phyloP scores from a whole-genome alignment of 2,329 filamentous ascomycete species.

The Ophiostoma ulmi region DNA sequence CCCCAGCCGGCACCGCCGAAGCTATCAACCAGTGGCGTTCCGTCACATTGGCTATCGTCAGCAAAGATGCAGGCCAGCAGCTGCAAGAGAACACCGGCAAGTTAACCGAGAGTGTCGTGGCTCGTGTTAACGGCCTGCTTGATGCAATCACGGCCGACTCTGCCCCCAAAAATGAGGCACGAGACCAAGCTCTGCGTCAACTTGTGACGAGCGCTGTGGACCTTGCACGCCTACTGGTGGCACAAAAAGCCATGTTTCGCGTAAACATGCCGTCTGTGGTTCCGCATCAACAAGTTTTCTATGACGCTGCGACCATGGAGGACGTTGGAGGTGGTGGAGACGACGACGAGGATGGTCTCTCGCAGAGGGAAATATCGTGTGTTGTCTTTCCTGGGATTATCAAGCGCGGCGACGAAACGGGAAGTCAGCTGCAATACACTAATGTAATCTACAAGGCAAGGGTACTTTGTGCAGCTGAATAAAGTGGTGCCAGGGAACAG shows the following conservation, averaged over 20 bases:
- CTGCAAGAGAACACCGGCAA: slow-evolving; percentile 44
- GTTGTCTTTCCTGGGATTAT: slow-evolving; percentile 60
- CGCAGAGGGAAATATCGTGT: slow-evolving; percentile 52
- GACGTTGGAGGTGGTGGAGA: slow-evolving; percentile 57
- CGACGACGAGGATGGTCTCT: slow-evolving; percentile 35
- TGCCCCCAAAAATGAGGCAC: slow-evolving; percentile 29
- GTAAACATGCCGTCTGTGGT: slow-evolving; percentile 51
- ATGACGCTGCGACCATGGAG: slow-evolving; percentile 59
- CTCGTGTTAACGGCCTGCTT: slow-evolving; percentile 46
- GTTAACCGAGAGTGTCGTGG: slow-evolving; percentile 42
- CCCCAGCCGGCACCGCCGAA: slow-evolving; percentile 25
- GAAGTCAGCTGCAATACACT: slow-evolving; percentile 53
- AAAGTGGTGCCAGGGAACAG: slow-evolving; percentile 13
- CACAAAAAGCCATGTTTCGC: slow-evolving; percentile 55
- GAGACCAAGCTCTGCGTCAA: slow-evolving; percentile 50
- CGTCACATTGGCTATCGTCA: slow-evolving; percentile 55
- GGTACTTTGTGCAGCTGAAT: slow-evolving; percentile 54
- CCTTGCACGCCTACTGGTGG: slow-evolving; percentile 51
- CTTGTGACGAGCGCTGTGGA: slow-evolving; percentile 52
- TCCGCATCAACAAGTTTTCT: slow-evolving; percentile 51
- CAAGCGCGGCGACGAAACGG: slow-evolving; percentile 61
- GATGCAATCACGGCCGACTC: slow-evolving; percentile 30
- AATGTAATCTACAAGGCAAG: slow-evolving; percentile 63
- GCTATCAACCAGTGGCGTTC: slow-evolving; percentile 62
- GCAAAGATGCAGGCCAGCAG: slow-evolving; percentile 46